Percentiles rank a stretch among this genome's conserved stretches.
phyloP scores from a whole-genome alignment of 768 basidiomycete species.

The Boletus rubescentipes region DNA sequence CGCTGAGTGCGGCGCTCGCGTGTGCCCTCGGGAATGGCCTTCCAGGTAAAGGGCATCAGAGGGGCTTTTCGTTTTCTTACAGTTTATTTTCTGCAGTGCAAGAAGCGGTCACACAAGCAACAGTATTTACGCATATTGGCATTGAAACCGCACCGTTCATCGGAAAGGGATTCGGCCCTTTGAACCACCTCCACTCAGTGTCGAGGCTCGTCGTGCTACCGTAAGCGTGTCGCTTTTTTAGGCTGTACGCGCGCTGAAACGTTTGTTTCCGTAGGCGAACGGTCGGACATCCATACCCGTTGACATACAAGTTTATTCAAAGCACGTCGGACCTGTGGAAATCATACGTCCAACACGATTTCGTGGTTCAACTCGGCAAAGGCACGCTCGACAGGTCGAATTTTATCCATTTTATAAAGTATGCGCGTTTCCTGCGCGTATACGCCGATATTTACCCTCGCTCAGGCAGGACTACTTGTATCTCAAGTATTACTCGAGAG shows the following conservation, averaged over 20 bases:
- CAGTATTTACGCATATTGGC: conserved; percentile 69
- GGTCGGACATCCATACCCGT: conserved; percentile 60
- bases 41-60: conserved; percentile 34
- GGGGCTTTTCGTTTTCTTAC: background rate
- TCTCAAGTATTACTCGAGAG: conserved; percentile 80
- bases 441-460: background rate
- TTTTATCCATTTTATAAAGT: conserved; percentile 88
- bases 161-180: conserved; percentile 77
- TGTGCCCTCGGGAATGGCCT: conserved; percentile 55
- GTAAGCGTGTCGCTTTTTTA: conserved; percentile 41
- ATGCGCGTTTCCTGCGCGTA: conserved; percentile 15
- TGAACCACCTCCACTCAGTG: conserved; percentile 80
- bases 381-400: conserved; percentile 64
- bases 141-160: conserved; percentile 68
- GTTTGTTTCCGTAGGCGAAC: conserved; percentile 47
- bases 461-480: conserved; percentile 79
- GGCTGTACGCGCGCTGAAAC: background rate
- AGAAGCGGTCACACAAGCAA: conserved; percentile 60
- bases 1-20: conserved; percentile 80
- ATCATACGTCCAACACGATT: conserved; percentile 79
- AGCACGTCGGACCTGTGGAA: conserved; percentile 60
- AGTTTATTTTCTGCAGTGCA: conserved; percentile 41
- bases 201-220: conserved; percentile 46
- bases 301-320: conserved; percentile 63
- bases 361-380: conserved; percentile 71